Conservation (phyloP, 176 grass and related monocot species). For the Metroxylon sagu region DNA sequence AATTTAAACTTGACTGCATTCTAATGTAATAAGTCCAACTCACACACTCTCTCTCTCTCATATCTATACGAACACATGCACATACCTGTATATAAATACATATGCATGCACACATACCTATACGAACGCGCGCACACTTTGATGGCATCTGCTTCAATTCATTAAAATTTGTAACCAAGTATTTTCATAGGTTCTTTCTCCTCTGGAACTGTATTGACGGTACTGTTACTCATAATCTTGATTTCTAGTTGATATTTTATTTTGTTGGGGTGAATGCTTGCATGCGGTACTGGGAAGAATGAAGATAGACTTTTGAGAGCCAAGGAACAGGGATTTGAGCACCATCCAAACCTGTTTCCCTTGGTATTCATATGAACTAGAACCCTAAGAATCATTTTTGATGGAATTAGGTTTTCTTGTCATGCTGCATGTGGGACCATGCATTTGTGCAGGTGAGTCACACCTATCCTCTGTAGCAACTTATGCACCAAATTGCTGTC, state of each 20-base stretch:
- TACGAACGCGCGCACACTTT: too few species aligned
- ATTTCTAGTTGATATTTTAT: not conserved
- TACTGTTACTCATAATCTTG: too few species aligned
- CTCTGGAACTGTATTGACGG: too few species aligned
- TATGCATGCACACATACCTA: too few species aligned
- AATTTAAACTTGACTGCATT: too few species aligned
- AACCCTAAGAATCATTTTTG: conserved; percentile 54
- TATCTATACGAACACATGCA: too few species aligned
- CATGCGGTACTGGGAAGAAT: conserved; percentile 88
- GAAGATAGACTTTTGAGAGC: conserved; percentile 82
- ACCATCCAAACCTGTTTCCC: conserved; percentile 93
- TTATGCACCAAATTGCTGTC: not conserved
- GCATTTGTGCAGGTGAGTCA: conserved; percentile 81
- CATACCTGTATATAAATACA: too few species aligned
- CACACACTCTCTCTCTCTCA: too few species aligned
- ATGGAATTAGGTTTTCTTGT: conserved; percentile 72
- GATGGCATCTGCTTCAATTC: too few species aligned
- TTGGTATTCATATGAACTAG: conserved; percentile 89
- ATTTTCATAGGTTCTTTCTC: too few species aligned
- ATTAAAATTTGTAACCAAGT: too few species aligned
- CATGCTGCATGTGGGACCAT: conserved; percentile 86
- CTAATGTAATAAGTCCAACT: too few species aligned
- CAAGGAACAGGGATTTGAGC: conserved; percentile 77
- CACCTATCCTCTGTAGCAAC: not conserved
- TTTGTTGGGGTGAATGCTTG: conserved; percentile 1